phyloP scores from a whole-genome alignment of 2,329 filamentous ascomycete genomes.

The Tolypocladium pustulatum region DNA sequence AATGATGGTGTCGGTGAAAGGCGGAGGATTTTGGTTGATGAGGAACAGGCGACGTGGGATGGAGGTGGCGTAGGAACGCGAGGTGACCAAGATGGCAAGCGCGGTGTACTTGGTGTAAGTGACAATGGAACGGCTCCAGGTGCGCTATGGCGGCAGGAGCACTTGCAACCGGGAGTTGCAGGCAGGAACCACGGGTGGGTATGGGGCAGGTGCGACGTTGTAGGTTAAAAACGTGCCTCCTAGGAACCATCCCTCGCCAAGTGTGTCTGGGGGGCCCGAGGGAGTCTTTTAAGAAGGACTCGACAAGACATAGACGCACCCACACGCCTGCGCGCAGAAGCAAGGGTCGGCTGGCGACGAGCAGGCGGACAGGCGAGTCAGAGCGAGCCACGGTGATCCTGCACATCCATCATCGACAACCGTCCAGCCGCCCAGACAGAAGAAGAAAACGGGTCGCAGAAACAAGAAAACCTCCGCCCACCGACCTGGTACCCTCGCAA shows the following conservation, averaged over 20 bases:
- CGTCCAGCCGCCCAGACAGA: neutral
- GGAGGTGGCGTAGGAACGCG: neutral
- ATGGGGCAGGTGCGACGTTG: neutral
- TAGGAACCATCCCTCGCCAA: slow-evolving; percentile 1
- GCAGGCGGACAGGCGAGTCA: neutral
- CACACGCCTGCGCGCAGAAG: neutral
- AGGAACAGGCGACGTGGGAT: neutral
- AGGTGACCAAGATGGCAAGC: neutral
- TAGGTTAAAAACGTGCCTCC: neutral
- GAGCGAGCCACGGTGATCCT: neutral
- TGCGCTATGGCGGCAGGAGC: neutral
- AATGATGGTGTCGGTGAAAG: neutral
- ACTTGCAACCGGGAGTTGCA: neutral
- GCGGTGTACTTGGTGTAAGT: neutral
- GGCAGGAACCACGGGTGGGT: neutral
- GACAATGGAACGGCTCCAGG: neutral
- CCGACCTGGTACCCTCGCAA: neutral
- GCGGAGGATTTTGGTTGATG: neutral
- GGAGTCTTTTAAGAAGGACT: slow-evolving; percentile 1
- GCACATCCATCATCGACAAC: neutral
- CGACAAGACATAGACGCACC: neutral
- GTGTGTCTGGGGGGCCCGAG: neutral
- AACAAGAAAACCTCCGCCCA: neutral
- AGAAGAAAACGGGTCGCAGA: neutral
- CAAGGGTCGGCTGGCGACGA: neutral